phyloP scores from a whole-genome alignment of 2,329 filamentous ascomycete species.

The Alternaria infectoria region DNA sequence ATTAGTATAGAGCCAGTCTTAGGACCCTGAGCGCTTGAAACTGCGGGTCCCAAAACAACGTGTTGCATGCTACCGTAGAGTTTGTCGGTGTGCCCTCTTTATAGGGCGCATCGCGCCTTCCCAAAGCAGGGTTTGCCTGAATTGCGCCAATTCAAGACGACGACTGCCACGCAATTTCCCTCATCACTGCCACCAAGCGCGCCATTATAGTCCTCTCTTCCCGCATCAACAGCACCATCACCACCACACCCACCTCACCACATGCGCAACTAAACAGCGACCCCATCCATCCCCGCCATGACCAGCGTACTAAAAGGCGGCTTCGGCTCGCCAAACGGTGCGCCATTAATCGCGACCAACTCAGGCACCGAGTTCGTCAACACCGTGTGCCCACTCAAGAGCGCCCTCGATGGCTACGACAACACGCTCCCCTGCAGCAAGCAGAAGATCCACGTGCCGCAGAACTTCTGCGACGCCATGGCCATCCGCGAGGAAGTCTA shows the following conservation, averaged over 20 bases:
- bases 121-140: conserved; percentile 8
- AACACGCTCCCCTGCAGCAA: conserved; percentile 39
- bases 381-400: conserved; percentile 45
- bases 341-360: conserved; percentile 17
- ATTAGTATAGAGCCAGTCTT: conserved; percentile 1
- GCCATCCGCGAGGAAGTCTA: conserved; percentile 64
- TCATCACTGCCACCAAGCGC: background rate
- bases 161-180: conserved; percentile 4
- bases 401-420: conserved; percentile 46
- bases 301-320: conserved; percentile 27
- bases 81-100: conserved; percentile 2
- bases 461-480: conserved; percentile 62
- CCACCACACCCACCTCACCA: background rate
- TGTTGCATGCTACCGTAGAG: conserved; percentile 2
- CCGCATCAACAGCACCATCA: background rate
- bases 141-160: conserved; percentile 4
- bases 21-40: conserved; percentile 9
- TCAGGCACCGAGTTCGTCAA: conserved; percentile 50
- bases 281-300: conserved; percentile 7
- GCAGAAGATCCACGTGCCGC: conserved; percentile 49
- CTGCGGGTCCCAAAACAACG: conserved; percentile 9
- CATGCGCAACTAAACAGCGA: background rate
- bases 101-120: conserved; percentile 3
- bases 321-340: conserved; percentile 27
- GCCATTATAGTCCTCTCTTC: background rate